phyloP scores from a whole-genome alignment of 78 protist species.

The Cavenderia fasciculata region DNA sequence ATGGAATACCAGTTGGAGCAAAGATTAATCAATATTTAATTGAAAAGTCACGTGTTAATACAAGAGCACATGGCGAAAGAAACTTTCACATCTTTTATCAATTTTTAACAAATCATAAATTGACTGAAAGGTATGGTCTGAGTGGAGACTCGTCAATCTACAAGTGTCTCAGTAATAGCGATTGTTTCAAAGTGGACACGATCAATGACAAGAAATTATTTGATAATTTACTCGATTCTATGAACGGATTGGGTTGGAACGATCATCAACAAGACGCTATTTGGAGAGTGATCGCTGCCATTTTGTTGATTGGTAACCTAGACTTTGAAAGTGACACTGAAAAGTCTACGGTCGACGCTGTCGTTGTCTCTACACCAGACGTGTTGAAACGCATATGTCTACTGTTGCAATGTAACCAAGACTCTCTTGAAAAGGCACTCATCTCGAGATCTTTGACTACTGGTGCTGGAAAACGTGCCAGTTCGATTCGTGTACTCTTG shows the following conservation, averaged over 20 bases:
- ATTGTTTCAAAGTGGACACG: constrained; percentile 59
- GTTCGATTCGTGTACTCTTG: constrained; percentile 45
- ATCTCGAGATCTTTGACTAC: constrained; percentile 61
- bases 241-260: constrained; percentile 57
- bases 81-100: constrained; percentile 96
- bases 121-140: constrained; percentile 33
- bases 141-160: constrained; percentile 49
- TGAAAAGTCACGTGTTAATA: constrained; percentile 88
- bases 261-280: constrained; percentile 22
- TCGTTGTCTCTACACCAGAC: constrained; percentile 5
- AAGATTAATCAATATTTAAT: constrained; percentile 86
- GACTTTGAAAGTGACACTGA: constrained; percentile 49
- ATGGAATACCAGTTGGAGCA: constrained; percentile 93
- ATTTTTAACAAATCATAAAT: constrained; percentile 23
- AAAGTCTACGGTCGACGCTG: constrained; percentile 39
- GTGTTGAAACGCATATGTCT: constrained; percentile 38
- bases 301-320: constrained; percentile 87
- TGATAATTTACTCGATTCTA: background rate
- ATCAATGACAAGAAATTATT: constrained; percentile 77
- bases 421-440: constrained; percentile 46
- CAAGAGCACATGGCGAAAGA: constrained; percentile 89
- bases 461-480: constrained; percentile 66
- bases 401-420: constrained; percentile 25
- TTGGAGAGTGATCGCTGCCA: constrained; percentile 73
- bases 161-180: constrained; percentile 36